Percentiles rank a stretch among this genome's conserved stretches.
These are phyloP conservation scores for Sicyos baderoa DNA, from an alignment of 306 rosid genomes.

Conservation along the genomic window DNA sequence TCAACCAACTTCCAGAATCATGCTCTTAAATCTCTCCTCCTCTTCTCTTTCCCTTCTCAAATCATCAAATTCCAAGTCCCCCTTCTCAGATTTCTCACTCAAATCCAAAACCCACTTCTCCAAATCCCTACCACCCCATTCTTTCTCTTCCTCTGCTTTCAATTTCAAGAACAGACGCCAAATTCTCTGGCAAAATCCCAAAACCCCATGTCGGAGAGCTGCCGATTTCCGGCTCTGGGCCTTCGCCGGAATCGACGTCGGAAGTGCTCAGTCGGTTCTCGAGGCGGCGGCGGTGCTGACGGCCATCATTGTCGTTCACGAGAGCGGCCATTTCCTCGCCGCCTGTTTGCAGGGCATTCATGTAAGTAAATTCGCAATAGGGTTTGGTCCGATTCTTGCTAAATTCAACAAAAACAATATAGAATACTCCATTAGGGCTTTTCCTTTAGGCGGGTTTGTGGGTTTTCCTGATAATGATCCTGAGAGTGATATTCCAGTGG, in stretches of 20 bases:
- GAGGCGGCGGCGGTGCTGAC: conserved; percentile 84
- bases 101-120: conserved; percentile 52
- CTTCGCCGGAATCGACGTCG: conserved; percentile 59
- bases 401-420: conserved; percentile 85
- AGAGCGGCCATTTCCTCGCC: conserved; percentile 96
- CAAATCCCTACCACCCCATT: conserved; percentile 29
- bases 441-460: conserved; percentile 95
- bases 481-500: conserved; percentile 76
- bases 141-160: conserved; percentile 35
- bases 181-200: conserved; percentile 25
- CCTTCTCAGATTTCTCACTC: conserved; percentile 34
- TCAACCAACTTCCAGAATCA: conserved; percentile 21
- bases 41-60: conserved; percentile 42
- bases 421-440: conserved; percentile 86
- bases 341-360: conserved; percentile 90
- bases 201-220: conserved; percentile 35
- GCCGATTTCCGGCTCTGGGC: conserved; percentile 50
- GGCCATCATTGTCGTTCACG: conserved; percentile 86
- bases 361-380: conserved; percentile 95
- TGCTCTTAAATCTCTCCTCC: conserved; percentile 59
- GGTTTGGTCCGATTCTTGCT: conserved; percentile 93
- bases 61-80: conserved; percentile 38
- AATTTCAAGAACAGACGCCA: conserved; percentile 35
- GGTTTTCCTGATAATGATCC: conserved; percentile 99
- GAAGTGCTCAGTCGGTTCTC: conserved; percentile 76